phyloP scores from a whole-genome alignment of 441 rosid genomes.

The Macaranga tanarius region DNA sequence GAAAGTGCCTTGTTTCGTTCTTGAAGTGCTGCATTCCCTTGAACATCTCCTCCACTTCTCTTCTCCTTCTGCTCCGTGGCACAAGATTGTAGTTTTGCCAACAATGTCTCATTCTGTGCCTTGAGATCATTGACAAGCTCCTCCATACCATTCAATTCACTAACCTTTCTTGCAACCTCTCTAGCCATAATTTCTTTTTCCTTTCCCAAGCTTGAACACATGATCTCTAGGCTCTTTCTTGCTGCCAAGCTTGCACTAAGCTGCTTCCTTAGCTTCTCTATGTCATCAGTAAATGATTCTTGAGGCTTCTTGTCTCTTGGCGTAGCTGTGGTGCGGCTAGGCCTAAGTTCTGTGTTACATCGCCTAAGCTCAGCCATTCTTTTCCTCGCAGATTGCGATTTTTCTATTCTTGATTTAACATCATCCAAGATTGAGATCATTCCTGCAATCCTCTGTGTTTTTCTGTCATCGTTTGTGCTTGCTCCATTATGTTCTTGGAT shows the following conservation, averaged over 20 bases:
- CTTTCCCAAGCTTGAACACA: constrained; percentile 83
- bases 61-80: constrained; percentile 42
- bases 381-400: constrained; percentile 42
- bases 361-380: constrained; percentile 62
- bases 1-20: constrained; percentile 66
- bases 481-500: constrained; percentile 71
- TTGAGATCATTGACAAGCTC: constrained; percentile 60
- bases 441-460: constrained; percentile 55
- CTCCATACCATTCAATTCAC: constrained; percentile 58
- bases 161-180: constrained; percentile 62
- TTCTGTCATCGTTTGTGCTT: constrained; percentile 48
- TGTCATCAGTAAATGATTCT: constrained; percentile 36
- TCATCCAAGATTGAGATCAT: constrained; percentile 79
- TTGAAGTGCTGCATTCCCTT: constrained; percentile 42
- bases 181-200: constrained; percentile 77
- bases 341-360: constrained; percentile 70
- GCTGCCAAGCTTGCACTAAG: constrained; percentile 53
- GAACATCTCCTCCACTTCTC: constrained; percentile 31
- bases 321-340: constrained; percentile 14
- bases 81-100: constrained; percentile 48
- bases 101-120: constrained; percentile 55
- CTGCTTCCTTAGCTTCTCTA: constrained; percentile 51
- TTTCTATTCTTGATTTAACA: constrained; percentile 56
- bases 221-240: constrained; percentile 66
- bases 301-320: constrained; percentile 38